Evolutionary conservation across 805 yeast species (phyloP).

Genomic region (Yamadazyma takamatsuzukensis): DNA sequence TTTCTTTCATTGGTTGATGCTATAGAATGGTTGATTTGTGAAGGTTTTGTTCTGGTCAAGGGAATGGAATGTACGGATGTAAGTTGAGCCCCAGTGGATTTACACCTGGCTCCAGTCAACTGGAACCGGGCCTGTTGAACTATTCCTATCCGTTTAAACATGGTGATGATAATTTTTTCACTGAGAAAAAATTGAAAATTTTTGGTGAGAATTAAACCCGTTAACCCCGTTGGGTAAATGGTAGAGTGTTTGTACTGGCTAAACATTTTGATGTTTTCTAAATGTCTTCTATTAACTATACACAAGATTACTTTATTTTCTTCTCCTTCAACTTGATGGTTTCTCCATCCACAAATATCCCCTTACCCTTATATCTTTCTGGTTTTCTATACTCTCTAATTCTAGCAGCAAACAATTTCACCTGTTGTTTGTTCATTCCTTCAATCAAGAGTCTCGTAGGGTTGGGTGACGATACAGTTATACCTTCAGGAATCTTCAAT

Average conservation of each 20-base stretch:
- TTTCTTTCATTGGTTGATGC: constrained; percentile 69
- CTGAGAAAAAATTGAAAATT: too few relatives aligned
- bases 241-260: too few relatives aligned
- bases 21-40: constrained; percentile 57
- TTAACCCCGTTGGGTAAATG: too few relatives aligned
- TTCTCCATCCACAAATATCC: constrained; percentile 88
- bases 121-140: too few relatives aligned
- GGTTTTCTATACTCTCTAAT: constrained; percentile 89
- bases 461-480: constrained; percentile 71
- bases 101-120: too few relatives aligned
- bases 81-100: constrained; percentile 43
- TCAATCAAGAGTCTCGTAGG: constrained; percentile 84
- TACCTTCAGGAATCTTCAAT: constrained; percentile 70
- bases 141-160: too few relatives aligned
- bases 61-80: constrained; percentile 53
- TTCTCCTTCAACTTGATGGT: constrained; percentile 86
- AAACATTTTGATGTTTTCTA: too few relatives aligned
- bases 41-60: constrained; percentile 45
- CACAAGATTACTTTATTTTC: constrained; percentile 70
- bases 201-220: too few relatives aligned
- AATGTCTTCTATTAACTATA: constrained; percentile 6
- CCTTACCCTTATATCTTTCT: constrained; percentile 98
- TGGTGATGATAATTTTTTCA: too few relatives aligned
- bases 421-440: constrained; percentile 85
- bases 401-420: constrained; percentile 82